A percentile compares a stretch with the other conserved stretches of the same genome.
Evolutionary conservation across 2,329 filamentous ascomycete species (phyloP).

Genomic region (Xylaria hypoxylon): DNA sequence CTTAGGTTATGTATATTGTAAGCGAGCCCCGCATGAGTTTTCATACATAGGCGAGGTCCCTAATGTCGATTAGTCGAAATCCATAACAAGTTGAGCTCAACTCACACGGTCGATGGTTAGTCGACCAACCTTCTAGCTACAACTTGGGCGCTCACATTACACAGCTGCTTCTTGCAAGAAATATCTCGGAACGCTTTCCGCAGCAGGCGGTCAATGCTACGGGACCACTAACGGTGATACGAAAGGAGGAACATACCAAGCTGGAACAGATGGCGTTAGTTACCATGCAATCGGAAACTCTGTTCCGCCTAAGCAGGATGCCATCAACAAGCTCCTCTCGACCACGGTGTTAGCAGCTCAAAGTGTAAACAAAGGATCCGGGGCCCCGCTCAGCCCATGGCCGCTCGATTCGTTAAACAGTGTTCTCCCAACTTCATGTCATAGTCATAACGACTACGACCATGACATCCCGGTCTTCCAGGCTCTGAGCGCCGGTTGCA

Average conservation of each 20-base stretch:
- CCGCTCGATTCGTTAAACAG: constrained; percentile 44
- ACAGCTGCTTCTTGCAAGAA: constrained; percentile 44
- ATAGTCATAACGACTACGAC: constrained; percentile 50
- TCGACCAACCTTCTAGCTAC: constrained; percentile 1
- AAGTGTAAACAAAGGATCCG: constrained; percentile 43
- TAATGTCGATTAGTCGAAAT: constrained; percentile 45
- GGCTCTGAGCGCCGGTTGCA: constrained; percentile 47
- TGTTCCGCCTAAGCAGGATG: constrained; percentile 45
- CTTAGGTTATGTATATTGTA: constrained; percentile 50
- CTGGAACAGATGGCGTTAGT: constrained; percentile 44
- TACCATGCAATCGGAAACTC: constrained; percentile 47
- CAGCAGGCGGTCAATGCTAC: constrained; percentile 42
- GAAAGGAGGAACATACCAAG: constrained; percentile 49
- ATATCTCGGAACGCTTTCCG: constrained; percentile 45
- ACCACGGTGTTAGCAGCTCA: constrained; percentile 42
- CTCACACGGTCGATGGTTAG: constrained; percentile 47
- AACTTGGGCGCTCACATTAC: constrained; percentile 29
- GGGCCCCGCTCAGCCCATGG: constrained; percentile 47
- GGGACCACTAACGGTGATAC: constrained; percentile 46
- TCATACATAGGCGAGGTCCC: background rate
- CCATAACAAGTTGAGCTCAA: constrained; percentile 45
- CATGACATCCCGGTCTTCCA: constrained; percentile 45
- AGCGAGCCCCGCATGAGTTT: constrained; percentile 8
- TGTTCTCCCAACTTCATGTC: constrained; percentile 45
- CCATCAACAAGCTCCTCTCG: constrained; percentile 45